Evolutionary conservation across 805 yeast genomes (phyloP).

Genomic region (Saturnispora ahearnii): DNA sequence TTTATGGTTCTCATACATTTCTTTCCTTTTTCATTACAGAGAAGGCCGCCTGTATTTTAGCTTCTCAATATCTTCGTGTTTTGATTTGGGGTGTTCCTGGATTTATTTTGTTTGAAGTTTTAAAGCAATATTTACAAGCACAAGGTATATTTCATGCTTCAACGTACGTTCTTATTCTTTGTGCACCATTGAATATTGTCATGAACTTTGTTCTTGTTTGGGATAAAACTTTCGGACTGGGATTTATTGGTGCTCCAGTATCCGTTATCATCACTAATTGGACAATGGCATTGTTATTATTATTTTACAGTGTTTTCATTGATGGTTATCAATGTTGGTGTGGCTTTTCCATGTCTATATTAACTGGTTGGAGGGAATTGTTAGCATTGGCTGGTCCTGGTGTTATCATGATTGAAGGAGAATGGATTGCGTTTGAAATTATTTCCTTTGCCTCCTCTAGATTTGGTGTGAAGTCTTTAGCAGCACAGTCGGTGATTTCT

Average conservation of each 20-base stretch:
- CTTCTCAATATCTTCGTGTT: conserved; percentile 39
- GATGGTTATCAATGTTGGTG: conserved; percentile 45
- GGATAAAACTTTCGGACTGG: conserved; percentile 36
- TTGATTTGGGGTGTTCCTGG: conserved; percentile 49
- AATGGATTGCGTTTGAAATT: conserved; percentile 49
- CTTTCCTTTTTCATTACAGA: conserved; percentile 35
- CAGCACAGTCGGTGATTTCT: conserved; percentile 42
- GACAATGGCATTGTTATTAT: conserved; percentile 42
- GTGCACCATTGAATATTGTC: conserved; percentile 44
- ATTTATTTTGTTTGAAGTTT: conserved; percentile 45
- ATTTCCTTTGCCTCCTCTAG: conserved; percentile 47
- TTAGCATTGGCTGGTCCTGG: conserved; percentile 44
- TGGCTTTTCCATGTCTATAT: conserved; percentile 35
- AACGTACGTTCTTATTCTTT: conserved; percentile 41
- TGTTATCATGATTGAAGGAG: conserved; percentile 50
- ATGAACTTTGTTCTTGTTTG: conserved; percentile 41
- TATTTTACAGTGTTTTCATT: conserved; percentile 33
- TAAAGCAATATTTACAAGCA: conserved; percentile 48
- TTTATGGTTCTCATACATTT: conserved; percentile 31
- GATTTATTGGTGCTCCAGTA: conserved; percentile 52
- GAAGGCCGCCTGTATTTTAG: conserved; percentile 35
- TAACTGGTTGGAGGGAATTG: conserved; percentile 38
- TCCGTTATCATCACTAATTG: conserved; percentile 50
- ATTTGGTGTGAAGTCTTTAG: conserved; percentile 43
- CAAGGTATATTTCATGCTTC: conserved; percentile 52